phyloP scores from a whole-genome alignment of 352 stramenopile genomes.

The Peronosclerospora sorghi region DNA sequence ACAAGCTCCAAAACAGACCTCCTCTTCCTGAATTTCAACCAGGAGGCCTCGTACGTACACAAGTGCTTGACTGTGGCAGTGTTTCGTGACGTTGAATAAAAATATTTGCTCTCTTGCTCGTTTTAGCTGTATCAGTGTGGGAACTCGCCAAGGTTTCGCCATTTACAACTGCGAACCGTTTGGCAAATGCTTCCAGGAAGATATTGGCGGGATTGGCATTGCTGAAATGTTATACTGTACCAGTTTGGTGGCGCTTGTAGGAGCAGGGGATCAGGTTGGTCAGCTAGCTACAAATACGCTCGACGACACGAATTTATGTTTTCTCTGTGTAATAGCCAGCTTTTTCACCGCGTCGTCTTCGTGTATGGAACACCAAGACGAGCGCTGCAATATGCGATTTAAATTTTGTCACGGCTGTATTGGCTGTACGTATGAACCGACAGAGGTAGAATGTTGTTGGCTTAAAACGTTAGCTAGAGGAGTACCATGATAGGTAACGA shows the following conservation, averaged over 20 bases:
- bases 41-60: constrained; percentile 75
- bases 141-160: constrained; percentile 74
- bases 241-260: constrained; percentile 86
- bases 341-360: constrained; percentile 83
- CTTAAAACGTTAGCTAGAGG: not conserved
- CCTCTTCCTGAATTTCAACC: constrained; percentile 88
- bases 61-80: not conserved
- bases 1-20: too few relatives aligned
- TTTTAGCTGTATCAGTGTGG: constrained; percentile 83
- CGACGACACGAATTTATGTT: too few relatives aligned
- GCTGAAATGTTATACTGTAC: constrained; percentile 91
- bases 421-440: constrained; percentile 87
- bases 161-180: constrained; percentile 91
- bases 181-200: constrained; percentile 79
- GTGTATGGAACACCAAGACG: constrained; percentile 89
- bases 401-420: constrained; percentile 85
- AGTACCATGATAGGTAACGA: not conserved
- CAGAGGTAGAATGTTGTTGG: constrained; percentile 36
- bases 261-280: constrained; percentile 80
- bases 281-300: not conserved
- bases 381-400: constrained; percentile 84
- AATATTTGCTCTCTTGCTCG: not conserved
- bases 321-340: too few relatives aligned
- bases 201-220: constrained; percentile 82
- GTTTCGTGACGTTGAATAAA: not conserved